Evolutionary conservation across 139 green algal species (phyloP).

Genomic region (Chara braunii): DNA sequence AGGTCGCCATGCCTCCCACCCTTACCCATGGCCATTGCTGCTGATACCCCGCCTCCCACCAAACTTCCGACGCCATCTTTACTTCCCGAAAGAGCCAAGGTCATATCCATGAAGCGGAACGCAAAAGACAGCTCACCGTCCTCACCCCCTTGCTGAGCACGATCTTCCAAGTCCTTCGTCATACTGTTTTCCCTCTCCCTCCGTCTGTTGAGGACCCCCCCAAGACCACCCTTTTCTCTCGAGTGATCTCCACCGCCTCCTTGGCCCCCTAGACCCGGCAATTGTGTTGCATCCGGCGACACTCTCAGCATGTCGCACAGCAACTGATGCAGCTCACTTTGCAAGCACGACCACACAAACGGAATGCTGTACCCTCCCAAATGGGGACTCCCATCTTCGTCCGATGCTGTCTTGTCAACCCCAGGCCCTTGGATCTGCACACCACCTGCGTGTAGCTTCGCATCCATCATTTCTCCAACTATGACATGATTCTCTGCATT

Average conservation of each 20-base stretch:
- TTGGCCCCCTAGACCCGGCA: no score
- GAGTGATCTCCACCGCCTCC: no score
- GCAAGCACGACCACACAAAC: slow-evolving; percentile 33
- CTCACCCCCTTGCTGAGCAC: neutral
- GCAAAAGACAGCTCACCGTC: neutral
- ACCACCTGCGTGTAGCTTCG: no score
- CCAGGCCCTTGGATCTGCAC: no score
- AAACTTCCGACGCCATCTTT: neutral
- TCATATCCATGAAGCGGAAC: neutral
- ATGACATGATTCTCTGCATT: slow-evolving; percentile 31
- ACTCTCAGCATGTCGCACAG: slow-evolving; percentile 30
- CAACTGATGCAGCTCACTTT: slow-evolving; percentile 34
- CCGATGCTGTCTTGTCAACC: no score
- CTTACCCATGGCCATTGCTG: no score
- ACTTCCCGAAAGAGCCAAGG: neutral
- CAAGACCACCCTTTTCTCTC: neutral
- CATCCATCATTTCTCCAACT: slow-evolving; percentile 23
- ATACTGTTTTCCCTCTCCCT: neutral
- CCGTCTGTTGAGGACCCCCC: neutral
- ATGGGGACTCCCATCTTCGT: slow-evolving; percentile 5
- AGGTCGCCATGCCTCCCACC: slow-evolving; percentile 1
- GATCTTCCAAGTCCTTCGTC: no score
- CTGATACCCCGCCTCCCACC: no score
- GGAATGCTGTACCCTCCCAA: slow-evolving; percentile 26
- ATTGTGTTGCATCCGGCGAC: slow-evolving; percentile 16